These are phyloP conservation scores for Eucalyptus fibrosa DNA, from an alignment of 345 rosid species.

Conservation along the genomic window DNA sequence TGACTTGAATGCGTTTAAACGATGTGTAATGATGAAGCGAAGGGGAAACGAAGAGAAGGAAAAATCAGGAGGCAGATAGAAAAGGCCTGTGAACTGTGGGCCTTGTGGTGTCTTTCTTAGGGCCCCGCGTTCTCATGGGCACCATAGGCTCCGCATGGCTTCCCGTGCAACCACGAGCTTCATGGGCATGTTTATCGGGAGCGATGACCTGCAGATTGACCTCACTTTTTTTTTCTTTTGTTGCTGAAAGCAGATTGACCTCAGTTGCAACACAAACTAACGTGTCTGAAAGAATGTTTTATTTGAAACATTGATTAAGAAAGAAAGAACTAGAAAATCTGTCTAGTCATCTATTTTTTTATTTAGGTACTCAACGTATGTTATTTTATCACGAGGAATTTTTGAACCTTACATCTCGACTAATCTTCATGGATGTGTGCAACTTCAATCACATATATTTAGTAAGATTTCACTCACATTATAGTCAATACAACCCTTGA, in stretches of 20 bases:
- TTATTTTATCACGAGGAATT: background rate
- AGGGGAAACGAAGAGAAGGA: background rate
- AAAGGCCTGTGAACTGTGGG: background rate
- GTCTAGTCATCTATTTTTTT: background rate
- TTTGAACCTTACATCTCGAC: fast-evolving
- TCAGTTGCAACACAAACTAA: background rate
- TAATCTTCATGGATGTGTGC: background rate
- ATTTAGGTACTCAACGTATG: background rate
- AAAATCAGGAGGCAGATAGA: background rate
- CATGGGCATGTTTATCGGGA: background rate
- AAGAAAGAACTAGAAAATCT: background rate
- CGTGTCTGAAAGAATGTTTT: background rate
- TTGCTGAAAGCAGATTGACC: background rate
- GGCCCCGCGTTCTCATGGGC: background rate
- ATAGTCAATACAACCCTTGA: background rate
- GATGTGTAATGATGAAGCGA: background rate
- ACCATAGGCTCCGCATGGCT: background rate
- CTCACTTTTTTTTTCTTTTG: background rate
- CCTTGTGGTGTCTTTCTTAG: background rate
- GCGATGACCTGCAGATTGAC: background rate
- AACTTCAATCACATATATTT: background rate
- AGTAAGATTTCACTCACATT: background rate
- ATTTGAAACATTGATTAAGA: background rate
- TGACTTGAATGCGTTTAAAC: background rate
- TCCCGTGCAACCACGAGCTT: background rate